Base-by-base conservation (phyloP, 225 moss, liverwort and hornwort species). In the Marchantia paleacea region DNA sequence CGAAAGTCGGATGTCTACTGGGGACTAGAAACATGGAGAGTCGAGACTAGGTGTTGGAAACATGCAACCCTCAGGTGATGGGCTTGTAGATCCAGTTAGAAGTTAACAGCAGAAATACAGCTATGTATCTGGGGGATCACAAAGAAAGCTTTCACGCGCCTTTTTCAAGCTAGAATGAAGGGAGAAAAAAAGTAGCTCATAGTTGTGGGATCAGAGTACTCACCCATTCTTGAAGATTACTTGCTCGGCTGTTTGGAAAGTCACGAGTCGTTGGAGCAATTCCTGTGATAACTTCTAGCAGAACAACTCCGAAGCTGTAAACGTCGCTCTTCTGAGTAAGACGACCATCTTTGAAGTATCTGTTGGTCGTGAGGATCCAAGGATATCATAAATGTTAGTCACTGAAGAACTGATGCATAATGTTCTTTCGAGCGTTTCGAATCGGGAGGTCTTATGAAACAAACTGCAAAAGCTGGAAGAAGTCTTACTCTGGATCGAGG, bases 221-320 rank as follows among this genome's bases (percentile, higher is more conserved):
- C 55, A 84, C 84, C 80, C 75, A 84, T 48, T 84, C 84, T 11
- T 76, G 16, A 31, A 82, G 57, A 58, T 77, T 77, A n/a, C 48
- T 18, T 8, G 48, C 3, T 10, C 18, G 69, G 28, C 77, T 73
- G 22, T 75, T 71, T 3, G 84, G 75, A 20, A 81, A 55, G 8
- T 24, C 7, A 53, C 18, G 7, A 0, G 52, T 65, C 18, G 54
- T 63, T 14, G 84, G 84, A 18, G 69, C 19, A n/a, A 55, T 76
- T 30, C 84, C 80, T 18, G 77, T 70, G 31, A 85, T 55, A 12
- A 81, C 60, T 52, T 85, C 84, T n/a, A 85, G 55, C 13, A 85
- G 63, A 12, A 85, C 77, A 49, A 85, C 72, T 19, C 84, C 84
- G 54, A 79, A 85, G 55, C 79, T 79, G 72, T 81, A 85, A 60